Conservation (phyloP, 2,329 filamentous ascomycete genomes). For the Penicillium griseofulvum region DNA sequence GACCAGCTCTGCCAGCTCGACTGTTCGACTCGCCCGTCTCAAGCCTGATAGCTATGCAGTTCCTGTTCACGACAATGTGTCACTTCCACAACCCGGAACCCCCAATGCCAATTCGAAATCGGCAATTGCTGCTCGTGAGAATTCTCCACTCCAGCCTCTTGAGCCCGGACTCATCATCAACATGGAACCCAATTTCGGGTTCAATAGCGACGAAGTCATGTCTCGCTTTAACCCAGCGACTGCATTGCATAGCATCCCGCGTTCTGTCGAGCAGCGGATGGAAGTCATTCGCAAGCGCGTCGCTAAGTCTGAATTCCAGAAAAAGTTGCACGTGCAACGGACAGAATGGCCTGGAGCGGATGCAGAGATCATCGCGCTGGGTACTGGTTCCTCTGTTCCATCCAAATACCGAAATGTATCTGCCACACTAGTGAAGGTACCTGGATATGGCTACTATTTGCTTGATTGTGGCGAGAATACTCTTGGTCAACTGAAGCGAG, state of each 20-base stretch:
- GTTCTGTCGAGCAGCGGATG: conserved; percentile 31
- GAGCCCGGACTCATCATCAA: conserved; percentile 44
- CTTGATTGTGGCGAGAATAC: conserved; percentile 93
- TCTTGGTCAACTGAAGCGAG: conserved; percentile 76
- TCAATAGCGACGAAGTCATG: conserved; percentile 33
- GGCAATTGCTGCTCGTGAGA: conserved; percentile 9
- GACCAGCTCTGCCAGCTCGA: conserved; percentile 63
- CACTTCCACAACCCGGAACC: conserved; percentile 40
- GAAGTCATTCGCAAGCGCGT: conserved; percentile 27
- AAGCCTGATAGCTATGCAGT: conserved; percentile 71
- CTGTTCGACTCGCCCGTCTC: conserved; percentile 67
- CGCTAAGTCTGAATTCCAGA: conserved; percentile 30
- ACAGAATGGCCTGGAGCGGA: conserved; percentile 70
- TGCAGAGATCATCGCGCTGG: conserved; percentile 79
- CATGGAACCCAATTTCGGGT: conserved; percentile 47
- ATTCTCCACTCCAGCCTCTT: conserved; percentile 34
- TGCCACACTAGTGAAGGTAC: conserved; percentile 77
- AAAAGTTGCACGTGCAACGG: conserved; percentile 47
- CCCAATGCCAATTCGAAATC: conserved; percentile 16
- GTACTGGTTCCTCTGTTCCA: conserved; percentile 85
- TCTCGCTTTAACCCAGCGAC: conserved; percentile 25
- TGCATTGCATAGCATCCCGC: conserved; percentile 26
- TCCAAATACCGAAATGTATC: conserved; percentile 97
- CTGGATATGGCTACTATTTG: conserved; percentile 81
- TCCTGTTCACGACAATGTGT: conserved; percentile 63